These are phyloP conservation scores for Silene noctiflora DNA, from an alignment of 179 eudicot genomes.

Conservation along the genomic window DNA sequence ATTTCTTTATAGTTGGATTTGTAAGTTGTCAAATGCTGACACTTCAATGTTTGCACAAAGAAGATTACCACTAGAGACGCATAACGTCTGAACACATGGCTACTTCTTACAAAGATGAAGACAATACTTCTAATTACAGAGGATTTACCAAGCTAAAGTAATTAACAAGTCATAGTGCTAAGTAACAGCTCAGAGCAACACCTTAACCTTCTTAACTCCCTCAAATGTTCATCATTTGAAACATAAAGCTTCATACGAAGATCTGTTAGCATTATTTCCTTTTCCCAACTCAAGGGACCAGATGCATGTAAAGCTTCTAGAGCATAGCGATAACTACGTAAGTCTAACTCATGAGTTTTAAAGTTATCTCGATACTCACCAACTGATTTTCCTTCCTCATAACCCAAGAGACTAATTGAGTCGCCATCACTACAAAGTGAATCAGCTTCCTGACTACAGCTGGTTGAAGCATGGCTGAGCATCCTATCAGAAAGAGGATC, in stretches of 20 bases:
- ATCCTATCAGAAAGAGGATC: conserved; percentile 33
- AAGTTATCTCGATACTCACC: conserved; percentile 26
- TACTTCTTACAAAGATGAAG: conserved; percentile 15
- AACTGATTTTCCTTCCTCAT: conserved; percentile 26
- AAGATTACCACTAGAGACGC: neutral
- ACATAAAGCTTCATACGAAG: conserved; percentile 51
- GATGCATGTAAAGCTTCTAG: conserved; percentile 51
- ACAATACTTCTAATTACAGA: conserved; percentile 3
- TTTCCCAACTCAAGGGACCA: conserved; percentile 67
- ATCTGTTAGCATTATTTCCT: conserved; percentile 51
- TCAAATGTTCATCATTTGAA: conserved; percentile 67
- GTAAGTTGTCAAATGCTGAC: neutral
- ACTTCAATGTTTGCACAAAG: neutral
- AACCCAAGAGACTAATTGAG: conserved; percentile 30
- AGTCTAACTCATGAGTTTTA: conserved; percentile 47
- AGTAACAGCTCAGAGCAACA: conserved; percentile 18
- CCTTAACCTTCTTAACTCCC: conserved; percentile 43
- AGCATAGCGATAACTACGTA: conserved; percentile 44
- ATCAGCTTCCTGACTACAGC: conserved; percentile 31
- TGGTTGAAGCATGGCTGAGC: conserved; percentile 29
- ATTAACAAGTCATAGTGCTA: neutral
- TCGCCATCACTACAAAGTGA: conserved; percentile 50
- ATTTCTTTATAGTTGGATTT: neutral
- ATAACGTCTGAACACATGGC: neutral
- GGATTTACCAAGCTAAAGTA: neutral